Evolutionary conservation across 2,329 filamentous ascomycete species (phyloP), one percentile per base, ranked within the genome.

Genomic region (Fusarium sulawesiense): DNA sequence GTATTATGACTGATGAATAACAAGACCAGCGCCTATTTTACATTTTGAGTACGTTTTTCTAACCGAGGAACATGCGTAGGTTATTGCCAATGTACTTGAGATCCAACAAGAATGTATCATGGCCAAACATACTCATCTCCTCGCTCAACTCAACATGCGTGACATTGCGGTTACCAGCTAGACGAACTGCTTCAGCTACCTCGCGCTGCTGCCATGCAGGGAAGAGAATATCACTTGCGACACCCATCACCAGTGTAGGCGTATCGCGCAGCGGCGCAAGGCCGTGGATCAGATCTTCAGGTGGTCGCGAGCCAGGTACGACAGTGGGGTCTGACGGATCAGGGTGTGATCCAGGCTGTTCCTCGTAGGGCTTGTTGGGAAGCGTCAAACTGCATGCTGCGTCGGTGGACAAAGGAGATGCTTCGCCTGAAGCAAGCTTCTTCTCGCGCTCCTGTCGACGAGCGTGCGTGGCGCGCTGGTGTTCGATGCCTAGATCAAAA

Each of bases 201-300:
- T 99, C 96, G 56, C 93, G 89, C 83, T 99, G 96, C 83, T 99
- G 96, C 95, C 96, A 99, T 0, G 96, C 94, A 0, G 96, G 96
- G 81, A 99, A 99, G 37, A 99, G 83, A 51, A 98, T 98, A 78
- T 99, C 96, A 74, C 93, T 98, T 0, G 93, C 93, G 6, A 98
- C 96, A 34, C 96, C 96, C 83, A 99, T 91, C 13, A 99, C 93
- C 23, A 99, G 85, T 1, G 93, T 91, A 0, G 93, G 93, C 51
- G 91, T 95, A 66, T 94, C 86, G 56, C 90, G 88, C 56, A 98
- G 80, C 0, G 88, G 82, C 6, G 87, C 82, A 21, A 99, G 83
- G 1, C 96, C 96, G 0, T 85, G 84, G 37, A 98, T 87, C 1
- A 99, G 84, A 78, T 99, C 96, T 53, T 87, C 85, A 0, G 95